Base-by-base conservation (phyloP, 805 yeast genomes). In the Candida chilensis region DNA sequence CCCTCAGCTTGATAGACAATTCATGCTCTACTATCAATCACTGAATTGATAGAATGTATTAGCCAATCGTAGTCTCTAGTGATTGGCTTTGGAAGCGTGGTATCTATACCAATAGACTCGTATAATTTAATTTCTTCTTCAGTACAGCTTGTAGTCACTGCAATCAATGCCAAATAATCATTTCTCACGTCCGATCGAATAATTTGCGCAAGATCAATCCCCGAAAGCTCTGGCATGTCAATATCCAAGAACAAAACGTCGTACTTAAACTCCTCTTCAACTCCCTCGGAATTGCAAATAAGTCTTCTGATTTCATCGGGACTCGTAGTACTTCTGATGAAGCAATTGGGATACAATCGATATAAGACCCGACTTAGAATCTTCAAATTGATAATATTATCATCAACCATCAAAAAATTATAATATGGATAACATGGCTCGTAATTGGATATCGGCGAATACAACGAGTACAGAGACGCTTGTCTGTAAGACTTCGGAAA, bases 211-310 rank as follows among this genome's bases (percentile, higher is more conserved):
- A 62, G 45, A 14, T 60, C 63, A 8, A 57, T 42, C n/a, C 69
- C 69, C 12, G 56, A 41, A n/a, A 62, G 47, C 7, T 38, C 41
- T 5, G 69, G 69, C 69, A 62, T 62, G 33, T 62, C 69, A 22
- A 62, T 62, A 37, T 62, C 69, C 28, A 62, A 42, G 31, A 62
- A 62, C 5, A 58, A 47, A 21, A 54, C 39, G 32, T 60, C 60
- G 31, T 45, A 55, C 21, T 11, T n/a, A n/a, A n/a, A 11, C 21
- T 19, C 21, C 11, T 19, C 21, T 9, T 19, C 11, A 11, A 19
- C 10, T 9, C 10, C 11, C 16, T 28, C 27, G 19, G 37, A 35
- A 3, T 34, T 28, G 11, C 35, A 26, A 3, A 54, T 30, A 8
- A 41, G 19, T 11, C 37, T 33, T 30, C 44, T 31, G 8, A 59